Evolutionary conservation across 2,329 filamentous ascomycete species (phyloP).

Genomic region (Septoria petroselini): DNA sequence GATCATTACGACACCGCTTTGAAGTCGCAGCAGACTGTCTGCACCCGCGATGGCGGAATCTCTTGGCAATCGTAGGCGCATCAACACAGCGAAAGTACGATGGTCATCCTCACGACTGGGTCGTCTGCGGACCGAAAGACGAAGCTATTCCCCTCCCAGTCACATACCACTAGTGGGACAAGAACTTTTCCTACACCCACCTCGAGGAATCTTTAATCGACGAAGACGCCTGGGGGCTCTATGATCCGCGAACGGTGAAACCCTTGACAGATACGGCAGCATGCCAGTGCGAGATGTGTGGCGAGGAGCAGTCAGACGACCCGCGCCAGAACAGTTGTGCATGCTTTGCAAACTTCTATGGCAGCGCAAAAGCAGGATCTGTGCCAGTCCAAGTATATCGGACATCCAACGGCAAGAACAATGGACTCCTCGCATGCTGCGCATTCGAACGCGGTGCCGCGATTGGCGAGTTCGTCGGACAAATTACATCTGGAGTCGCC

Average conservation of each 20-base stretch:
- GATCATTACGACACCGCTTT: constrained; percentile 47
- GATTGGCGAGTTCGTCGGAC: constrained; percentile 56
- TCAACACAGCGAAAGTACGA: constrained; percentile 42
- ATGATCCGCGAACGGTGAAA: constrained; percentile 49
- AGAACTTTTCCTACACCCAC: constrained; percentile 49
- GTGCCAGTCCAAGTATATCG: constrained; percentile 54
- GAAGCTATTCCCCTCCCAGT: constrained; percentile 45
- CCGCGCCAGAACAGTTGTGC: constrained; percentile 49
- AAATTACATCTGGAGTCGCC: constrained; percentile 52
- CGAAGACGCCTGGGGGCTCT: constrained; percentile 47
- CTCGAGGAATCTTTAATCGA: constrained; percentile 53
- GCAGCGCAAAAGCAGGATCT: constrained; percentile 41
- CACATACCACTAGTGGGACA: constrained; percentile 50
- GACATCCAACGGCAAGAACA: constrained; percentile 54
- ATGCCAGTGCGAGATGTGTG: constrained; percentile 47
- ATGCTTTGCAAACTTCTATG: constrained; percentile 55
- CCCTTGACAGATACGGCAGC: constrained; percentile 28
- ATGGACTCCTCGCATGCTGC: constrained; percentile 50
- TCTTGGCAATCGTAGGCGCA: constrained; percentile 49
- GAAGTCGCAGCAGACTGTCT: constrained; percentile 36
- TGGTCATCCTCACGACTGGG: constrained; percentile 54
- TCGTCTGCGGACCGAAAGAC: constrained; percentile 44
- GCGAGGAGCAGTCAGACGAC: constrained; percentile 52
- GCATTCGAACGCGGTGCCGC: constrained; percentile 53
- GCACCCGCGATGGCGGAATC: constrained; percentile 47